Conservation (phyloP, 2,329 filamentous ascomycete species). For the Calonectria leucothoes region DNA sequence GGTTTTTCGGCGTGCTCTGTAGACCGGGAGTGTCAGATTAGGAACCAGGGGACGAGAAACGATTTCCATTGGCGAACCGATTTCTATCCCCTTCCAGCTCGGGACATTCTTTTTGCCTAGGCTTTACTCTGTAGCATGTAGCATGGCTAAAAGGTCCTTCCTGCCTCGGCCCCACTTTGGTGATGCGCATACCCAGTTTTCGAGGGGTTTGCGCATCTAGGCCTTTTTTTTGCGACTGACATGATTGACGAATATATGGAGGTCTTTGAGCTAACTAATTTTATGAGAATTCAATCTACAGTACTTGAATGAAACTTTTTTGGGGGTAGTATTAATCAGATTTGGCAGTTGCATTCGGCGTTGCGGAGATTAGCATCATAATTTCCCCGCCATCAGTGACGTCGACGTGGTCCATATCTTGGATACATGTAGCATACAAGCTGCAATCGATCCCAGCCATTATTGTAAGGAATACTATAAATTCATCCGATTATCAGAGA, state of each 20-base stretch:
- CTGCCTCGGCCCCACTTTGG: background rate
- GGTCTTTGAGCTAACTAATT: background rate
- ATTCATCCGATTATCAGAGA: background rate
- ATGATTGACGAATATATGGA: background rate
- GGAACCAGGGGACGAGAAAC: background rate
- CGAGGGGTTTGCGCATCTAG: background rate
- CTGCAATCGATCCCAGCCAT: background rate
- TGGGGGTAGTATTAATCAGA: background rate
- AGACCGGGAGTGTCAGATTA: background rate
- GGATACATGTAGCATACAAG: background rate
- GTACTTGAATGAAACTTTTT: background rate
- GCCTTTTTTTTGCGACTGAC: background rate
- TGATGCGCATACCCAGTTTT: background rate
- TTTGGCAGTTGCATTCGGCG: background rate
- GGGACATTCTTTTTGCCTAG: background rate
- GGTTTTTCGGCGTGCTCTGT: background rate
- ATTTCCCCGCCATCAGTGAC: too few relatives aligned
- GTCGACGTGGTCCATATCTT: too few relatives aligned
- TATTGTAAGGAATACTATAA: too few relatives aligned
- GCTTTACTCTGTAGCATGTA: background rate
- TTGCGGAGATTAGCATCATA: background rate
- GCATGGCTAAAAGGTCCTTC: background rate
- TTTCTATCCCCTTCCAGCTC: background rate
- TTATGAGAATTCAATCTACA: background rate
- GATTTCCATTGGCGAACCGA: background rate